These are phyloP conservation scores for Sherardia arvensis DNA, from an alignment of 257 asterid species.

Conservation along the genomic window DNA sequence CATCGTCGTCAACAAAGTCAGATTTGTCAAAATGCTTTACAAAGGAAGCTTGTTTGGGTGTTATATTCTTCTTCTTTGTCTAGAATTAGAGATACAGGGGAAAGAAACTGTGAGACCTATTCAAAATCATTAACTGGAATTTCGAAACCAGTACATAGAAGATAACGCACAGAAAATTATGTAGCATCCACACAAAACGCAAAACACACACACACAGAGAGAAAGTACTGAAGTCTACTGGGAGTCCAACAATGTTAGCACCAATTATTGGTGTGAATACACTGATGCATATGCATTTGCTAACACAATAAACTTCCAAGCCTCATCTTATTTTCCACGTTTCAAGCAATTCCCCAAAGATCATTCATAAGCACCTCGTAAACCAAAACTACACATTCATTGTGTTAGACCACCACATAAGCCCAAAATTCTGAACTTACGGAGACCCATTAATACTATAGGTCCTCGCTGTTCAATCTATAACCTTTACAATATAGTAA, in stretches of 20 bases:
- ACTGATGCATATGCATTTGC: not conserved
- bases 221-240: not conserved
- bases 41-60: slow-evolving; percentile 32
- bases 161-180: not conserved
- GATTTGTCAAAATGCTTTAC: slow-evolving; percentile 24
- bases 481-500: not conserved
- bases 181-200: not conserved
- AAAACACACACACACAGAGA: not conserved
- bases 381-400: not conserved
- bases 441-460: not conserved
- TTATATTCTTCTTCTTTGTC: slow-evolving; percentile 36
- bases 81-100: slow-evolving; percentile 26
- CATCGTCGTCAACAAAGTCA: slow-evolving; percentile 65
- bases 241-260: not conserved
- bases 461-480: not conserved
- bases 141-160: not conserved
- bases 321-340: too few species aligned
- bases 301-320: not conserved
- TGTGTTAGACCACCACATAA: not conserved
- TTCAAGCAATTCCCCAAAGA: not conserved
- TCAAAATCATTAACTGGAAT: not conserved
- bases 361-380: not conserved
- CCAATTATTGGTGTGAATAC: not conserved
- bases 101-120: not conserved
- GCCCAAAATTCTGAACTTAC: not conserved